Percentiles rank a stretch among this genome's conserved stretches.
Conservation (phyloP, 2,329 filamentous ascomycete genomes). For the Fusarium nurragi region DNA sequence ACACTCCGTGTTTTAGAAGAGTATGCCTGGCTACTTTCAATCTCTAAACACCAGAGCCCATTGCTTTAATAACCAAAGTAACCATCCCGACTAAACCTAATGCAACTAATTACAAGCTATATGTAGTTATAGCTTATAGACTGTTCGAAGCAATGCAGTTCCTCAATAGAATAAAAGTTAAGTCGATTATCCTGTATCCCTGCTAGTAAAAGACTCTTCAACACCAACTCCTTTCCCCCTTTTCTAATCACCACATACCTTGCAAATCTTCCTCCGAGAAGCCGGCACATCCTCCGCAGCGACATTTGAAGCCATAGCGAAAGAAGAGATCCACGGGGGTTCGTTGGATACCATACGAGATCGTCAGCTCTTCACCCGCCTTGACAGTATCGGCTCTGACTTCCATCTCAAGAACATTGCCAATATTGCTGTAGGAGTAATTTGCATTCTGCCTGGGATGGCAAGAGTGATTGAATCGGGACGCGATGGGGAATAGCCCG, state of each 20-base stretch:
- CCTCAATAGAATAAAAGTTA: background rate
- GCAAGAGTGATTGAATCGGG: conserved; percentile 70
- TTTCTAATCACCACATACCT: conserved; percentile 23
- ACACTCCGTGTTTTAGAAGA: too few species aligned
- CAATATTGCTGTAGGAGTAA: conserved; percentile 53
- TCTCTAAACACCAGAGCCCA: background rate
- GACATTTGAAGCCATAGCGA: conserved; percentile 63
- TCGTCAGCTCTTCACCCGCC: conserved; percentile 60
- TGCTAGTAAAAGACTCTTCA: background rate
- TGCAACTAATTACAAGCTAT: background rate
- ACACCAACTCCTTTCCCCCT: background rate
- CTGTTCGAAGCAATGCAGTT: background rate
- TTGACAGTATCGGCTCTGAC: conserved; percentile 49
- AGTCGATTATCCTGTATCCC: background rate
- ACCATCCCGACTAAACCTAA: background rate
- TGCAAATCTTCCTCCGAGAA: conserved; percentile 25
- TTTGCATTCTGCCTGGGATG: conserved; percentile 53
- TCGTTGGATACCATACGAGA: conserved; percentile 56
- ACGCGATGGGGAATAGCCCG: conserved; percentile 60
- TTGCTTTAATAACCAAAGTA: background rate
- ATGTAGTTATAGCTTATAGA: background rate
- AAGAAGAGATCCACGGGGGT: conserved; percentile 51
- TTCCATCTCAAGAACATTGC: conserved; percentile 53
- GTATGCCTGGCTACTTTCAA: background rate
- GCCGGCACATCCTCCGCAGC: conserved; percentile 58